These are phyloP conservation scores for Calonectria leucothoes DNA, from an alignment of 2,329 filamentous ascomycete genomes.

Conservation along the genomic window DNA sequence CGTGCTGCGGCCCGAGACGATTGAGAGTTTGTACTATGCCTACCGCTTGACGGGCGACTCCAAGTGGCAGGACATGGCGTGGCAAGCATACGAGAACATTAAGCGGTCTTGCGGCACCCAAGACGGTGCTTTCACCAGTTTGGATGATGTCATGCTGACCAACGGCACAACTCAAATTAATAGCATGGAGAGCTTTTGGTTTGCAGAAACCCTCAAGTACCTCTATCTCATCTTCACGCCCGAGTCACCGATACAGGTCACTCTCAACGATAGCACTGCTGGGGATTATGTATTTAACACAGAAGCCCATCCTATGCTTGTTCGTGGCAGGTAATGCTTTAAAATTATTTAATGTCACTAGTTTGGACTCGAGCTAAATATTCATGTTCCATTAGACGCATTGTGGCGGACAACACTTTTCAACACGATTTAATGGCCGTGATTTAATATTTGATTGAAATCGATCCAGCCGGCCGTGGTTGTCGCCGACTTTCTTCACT, in stretches of 20 bases:
- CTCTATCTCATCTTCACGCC: neutral
- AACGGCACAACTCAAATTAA: neutral
- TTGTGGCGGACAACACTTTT: neutral
- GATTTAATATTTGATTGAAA: neutral
- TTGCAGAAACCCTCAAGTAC: neutral
- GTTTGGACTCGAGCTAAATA: neutral
- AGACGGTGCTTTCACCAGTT: neutral
- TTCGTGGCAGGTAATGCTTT: neutral
- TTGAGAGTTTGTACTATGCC: neutral
- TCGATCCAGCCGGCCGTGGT: neutral
- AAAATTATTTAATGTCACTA: neutral
- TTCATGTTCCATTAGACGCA: neutral
- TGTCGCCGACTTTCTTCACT: too few species aligned
- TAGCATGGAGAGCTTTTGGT: neutral
- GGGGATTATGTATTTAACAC: neutral
- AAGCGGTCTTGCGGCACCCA: conserved; percentile 44
- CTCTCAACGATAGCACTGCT: neutral
- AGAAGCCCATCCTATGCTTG: neutral
- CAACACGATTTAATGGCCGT: neutral
- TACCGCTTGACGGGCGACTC: neutral
- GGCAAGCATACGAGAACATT: neutral
- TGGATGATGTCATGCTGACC: neutral
- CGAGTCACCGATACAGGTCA: neutral
- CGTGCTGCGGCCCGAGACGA: neutral
- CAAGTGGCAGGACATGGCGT: conserved; percentile 3